Conservation (phyloP, 176 grass and related monocot genomes). For the Urochloa ruziziensis region DNA sequence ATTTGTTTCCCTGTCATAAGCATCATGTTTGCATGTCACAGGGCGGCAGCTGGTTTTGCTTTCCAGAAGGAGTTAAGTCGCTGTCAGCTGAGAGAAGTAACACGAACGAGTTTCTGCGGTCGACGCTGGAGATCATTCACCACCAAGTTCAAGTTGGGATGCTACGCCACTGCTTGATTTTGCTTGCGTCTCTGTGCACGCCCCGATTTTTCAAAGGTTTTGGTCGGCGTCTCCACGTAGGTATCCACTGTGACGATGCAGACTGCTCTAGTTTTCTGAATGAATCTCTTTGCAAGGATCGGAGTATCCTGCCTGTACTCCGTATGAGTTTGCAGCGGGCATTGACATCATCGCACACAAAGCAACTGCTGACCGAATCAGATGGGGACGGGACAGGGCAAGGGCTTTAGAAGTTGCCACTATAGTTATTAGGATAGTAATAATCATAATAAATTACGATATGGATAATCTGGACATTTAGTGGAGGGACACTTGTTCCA, state of each 20-base stretch:
- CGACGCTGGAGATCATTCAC: conserved; percentile 11
- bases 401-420: not conserved
- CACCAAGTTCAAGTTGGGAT: not conserved
- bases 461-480: not conserved
- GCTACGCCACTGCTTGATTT: not conserved
- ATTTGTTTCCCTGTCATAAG: not conserved
- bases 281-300: not conserved
- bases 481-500: not conserved
- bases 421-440: not conserved
- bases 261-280: not conserved
- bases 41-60: not conserved
- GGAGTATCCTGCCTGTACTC: not conserved
- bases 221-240: conserved; percentile 42
- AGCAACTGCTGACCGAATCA: conserved; percentile 31
- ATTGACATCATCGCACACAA: not conserved
- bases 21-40: not conserved
- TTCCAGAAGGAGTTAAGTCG: conserved; percentile 27
- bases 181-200: not conserved
- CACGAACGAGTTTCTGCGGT: conserved; percentile 34
- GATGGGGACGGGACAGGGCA: conserved; percentile 8
- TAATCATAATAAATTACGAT: not conserved
- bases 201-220: conserved; percentile 23
- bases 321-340: not conserved
- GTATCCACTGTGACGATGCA: conserved; percentile 7
- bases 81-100: conserved; percentile 9